Evolutionary conservation across 805 yeast species (phyloP), one percentile per base, ranked within the genome.

Genomic region (Saccharomycopsis babjevae): DNA sequence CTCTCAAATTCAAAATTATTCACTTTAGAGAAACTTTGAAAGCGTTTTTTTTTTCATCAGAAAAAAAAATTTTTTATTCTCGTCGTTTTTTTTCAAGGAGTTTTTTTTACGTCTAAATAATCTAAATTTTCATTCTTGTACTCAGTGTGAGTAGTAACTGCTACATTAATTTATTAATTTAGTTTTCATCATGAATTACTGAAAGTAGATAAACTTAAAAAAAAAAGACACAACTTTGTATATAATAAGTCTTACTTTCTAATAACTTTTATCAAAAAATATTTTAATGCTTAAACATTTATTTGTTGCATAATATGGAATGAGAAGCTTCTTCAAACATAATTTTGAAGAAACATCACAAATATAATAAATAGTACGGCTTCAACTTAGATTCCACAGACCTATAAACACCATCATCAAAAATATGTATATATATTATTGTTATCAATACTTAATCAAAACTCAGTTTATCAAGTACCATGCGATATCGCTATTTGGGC

Each of bases 401-500:
- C 22, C 2, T n/a, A 40, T 6, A 40, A 40, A n/a, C 18, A 46
- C 3, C 3, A n/a, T 18, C 11, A 52, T 32, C 22, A 30, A 52
- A 25, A n/a, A 32, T n/a, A 16, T 10, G 22, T n/a, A n/a, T n/a
- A n/a, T n/a, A 42, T n/a, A 50, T 20, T 50, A 25, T 5, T 22
- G 2, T 7, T 15, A 50, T 1, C n/a, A 22, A 50, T 25, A 28
- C 30, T 6, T 25, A 8, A 50, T 5, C 7, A 25, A 52, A 10
- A 22, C 28, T 46, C 22, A 39, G 36, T 42, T 46, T 13, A 52
- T 46, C 34, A 60, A 56, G 22, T 57, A 60, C 62, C 62, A 60
- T 16, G 59, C 59, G 22, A 60, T 36, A 52, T 60, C 62, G 15
- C 57, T 25, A 52, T 60, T 50, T 16, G 54, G n/a, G 4, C 62